A percentile compares a stretch with the other conserved stretches of the same genome.
phyloP scores from a whole-genome alignment of 2,329 filamentous ascomycete genomes.

The Helotiales sp. region DNA sequence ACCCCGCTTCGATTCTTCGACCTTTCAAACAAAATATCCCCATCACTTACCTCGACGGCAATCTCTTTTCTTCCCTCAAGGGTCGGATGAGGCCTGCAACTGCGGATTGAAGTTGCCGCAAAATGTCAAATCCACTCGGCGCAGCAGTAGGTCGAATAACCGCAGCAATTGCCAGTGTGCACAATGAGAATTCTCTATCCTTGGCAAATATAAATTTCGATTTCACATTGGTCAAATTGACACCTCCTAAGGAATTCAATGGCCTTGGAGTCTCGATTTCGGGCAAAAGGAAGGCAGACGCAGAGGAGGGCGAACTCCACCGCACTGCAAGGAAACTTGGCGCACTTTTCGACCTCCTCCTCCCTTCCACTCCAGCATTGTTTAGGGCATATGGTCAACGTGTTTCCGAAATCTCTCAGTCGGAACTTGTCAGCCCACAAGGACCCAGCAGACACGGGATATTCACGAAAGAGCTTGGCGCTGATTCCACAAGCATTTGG shows the following conservation, averaged over 20 bases:
- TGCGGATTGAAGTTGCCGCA: too few species aligned
- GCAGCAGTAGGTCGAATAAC: background rate
- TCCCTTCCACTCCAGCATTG: background rate
- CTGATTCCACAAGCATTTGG: background rate
- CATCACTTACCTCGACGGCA: too few species aligned
- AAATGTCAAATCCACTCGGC: background rate
- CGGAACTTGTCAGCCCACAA: background rate
- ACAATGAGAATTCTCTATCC: background rate
- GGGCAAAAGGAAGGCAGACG: background rate
- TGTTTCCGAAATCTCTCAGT: background rate
- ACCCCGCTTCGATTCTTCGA: too few species aligned
- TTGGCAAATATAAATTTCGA: background rate
- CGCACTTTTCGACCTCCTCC: background rate
- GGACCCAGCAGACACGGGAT: background rate
- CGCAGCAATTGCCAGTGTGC: background rate
- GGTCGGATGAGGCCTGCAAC: too few species aligned
- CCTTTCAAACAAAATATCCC: too few species aligned
- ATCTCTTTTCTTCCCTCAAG: too few species aligned
- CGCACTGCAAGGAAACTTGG: background rate
- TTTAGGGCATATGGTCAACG: background rate
- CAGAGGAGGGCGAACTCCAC: background rate
- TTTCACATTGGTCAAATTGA: background rate
- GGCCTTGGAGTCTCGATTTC: background rate
- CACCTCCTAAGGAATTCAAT: background rate
- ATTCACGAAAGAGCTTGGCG: background rate